These are phyloP conservation scores for Tuber umbilicatum DNA, from an alignment of 495 filamentous ascomycete species.

Conservation along the genomic window DNA sequence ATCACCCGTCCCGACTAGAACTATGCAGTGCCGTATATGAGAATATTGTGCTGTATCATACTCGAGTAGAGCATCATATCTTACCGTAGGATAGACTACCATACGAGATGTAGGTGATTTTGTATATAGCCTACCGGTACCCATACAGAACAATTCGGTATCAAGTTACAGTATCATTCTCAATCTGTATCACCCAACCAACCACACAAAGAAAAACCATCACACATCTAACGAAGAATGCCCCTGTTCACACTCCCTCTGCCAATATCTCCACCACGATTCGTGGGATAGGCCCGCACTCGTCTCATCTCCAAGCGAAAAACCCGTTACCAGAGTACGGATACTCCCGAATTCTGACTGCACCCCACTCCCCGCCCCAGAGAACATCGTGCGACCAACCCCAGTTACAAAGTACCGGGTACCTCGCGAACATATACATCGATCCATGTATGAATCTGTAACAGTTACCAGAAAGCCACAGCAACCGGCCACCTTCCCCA, in stretches of 20 bases:
- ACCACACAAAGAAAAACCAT: not conserved
- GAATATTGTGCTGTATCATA: not conserved
- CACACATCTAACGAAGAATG: not conserved
- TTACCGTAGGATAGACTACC: not conserved
- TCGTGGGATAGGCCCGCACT: not conserved
- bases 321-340: not conserved
- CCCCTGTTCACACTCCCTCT: not conserved
- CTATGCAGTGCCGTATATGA: not conserved
- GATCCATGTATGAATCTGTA: not conserved
- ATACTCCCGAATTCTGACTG: not conserved
- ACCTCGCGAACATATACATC: not conserved
- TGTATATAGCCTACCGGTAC: too few relatives aligned
- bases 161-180: not conserved
- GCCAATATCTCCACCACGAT: not conserved
- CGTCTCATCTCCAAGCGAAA: not conserved
- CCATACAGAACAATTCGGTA: not conserved
- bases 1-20: not conserved
- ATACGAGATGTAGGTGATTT: not conserved
- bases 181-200: not conserved
- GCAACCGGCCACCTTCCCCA: not conserved
- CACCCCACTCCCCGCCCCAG: not conserved
- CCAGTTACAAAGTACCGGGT: conserved; percentile 3
- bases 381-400: conserved; percentile 4
- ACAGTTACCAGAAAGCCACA: not conserved
- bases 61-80: not conserved